phyloP scores from a whole-genome alignment of 768 basidiomycete genomes.

The Suillus decipiens region DNA sequence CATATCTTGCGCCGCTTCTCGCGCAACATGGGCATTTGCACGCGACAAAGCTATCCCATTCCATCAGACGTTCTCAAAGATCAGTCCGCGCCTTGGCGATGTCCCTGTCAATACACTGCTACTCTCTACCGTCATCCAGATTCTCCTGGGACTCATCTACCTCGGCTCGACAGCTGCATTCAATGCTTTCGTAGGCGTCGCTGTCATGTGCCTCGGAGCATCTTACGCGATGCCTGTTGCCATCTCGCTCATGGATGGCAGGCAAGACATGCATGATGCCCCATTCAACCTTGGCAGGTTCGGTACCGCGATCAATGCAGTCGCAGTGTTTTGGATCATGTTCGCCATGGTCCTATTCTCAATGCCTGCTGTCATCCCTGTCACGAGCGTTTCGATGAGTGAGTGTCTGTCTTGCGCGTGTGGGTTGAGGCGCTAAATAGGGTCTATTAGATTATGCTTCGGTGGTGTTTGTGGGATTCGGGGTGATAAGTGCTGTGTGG shows the following conservation, averaged over 20 bases:
- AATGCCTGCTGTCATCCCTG: slow-evolving; percentile 66
- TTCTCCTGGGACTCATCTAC: slow-evolving; percentile 62
- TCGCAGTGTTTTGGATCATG: slow-evolving; percentile 58
- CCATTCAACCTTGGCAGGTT: slow-evolving; percentile 50
- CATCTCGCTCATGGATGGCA: slow-evolving; percentile 47
- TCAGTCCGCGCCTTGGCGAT: slow-evolving; percentile 43
- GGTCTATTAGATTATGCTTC: slow-evolving; percentile 57
- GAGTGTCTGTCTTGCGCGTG: slow-evolving; percentile 15
- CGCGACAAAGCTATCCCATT: slow-evolving; percentile 67
- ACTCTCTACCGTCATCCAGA: slow-evolving; percentile 57
- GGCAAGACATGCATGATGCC: slow-evolving; percentile 48
- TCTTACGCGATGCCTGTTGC: slow-evolving; percentile 65
- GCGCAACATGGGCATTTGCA: slow-evolving; percentile 72
- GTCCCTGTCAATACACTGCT: slow-evolving; percentile 64
- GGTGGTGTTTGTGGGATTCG: slow-evolving; percentile 68
- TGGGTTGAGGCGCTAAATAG: background rate
- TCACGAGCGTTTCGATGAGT: slow-evolving; percentile 53
- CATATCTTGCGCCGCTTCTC: slow-evolving; percentile 65
- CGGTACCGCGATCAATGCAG: slow-evolving; percentile 48
- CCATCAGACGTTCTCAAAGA: slow-evolving; percentile 46
- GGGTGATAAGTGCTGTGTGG: slow-evolving; percentile 57
- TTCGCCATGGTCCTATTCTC: slow-evolving; percentile 69
- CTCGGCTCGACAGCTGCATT: slow-evolving; percentile 65
- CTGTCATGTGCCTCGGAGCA: slow-evolving; percentile 63
- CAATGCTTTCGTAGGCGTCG: slow-evolving; percentile 68